phyloP scores from a whole-genome alignment of 495 filamentous ascomycete species.

The Penicillium cinerascens region DNA sequence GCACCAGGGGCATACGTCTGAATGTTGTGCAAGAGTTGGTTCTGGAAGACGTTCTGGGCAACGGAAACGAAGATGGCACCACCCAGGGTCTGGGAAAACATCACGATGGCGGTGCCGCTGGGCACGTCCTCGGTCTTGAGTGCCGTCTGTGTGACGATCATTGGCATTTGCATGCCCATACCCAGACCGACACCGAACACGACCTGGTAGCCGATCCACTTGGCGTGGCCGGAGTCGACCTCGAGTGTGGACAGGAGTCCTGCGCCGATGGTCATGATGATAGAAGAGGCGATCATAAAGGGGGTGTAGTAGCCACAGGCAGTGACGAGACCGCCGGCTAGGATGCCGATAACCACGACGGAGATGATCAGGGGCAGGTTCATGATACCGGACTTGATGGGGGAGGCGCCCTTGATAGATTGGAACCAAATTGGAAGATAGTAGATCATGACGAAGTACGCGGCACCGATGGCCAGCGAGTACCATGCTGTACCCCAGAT shows the following conservation, averaged over 20 bases:
- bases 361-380: conserved; percentile 70
- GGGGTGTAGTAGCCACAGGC: conserved; percentile 72
- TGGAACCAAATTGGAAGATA: conserved; percentile 87
- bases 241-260: conserved; percentile 67
- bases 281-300: conserved; percentile 60
- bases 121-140: conserved; percentile 60
- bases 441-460: conserved; percentile 66
- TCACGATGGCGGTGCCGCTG: conserved; percentile 60
- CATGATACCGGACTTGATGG: conserved; percentile 70
- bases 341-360: conserved; percentile 57
- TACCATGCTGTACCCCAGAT: conserved; percentile 56
- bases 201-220: conserved; percentile 79
- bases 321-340: conserved; percentile 59
- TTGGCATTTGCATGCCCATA: conserved; percentile 61
- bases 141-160: conserved; percentile 67
- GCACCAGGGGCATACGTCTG: conserved; percentile 45
- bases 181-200: conserved; percentile 69
- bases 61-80: conserved; percentile 73
- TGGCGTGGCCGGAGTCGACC: conserved; percentile 45
- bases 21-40: conserved; percentile 60
- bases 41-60: conserved; percentile 74
- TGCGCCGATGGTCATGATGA: conserved; percentile 61
- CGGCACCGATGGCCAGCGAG: conserved; percentile 53
- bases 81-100: conserved; percentile 70
- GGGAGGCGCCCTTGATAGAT: conserved; percentile 65